Conservation (phyloP, 2,329 filamentous ascomycete genomes). For the Teratosphaeria destructans region DNA sequence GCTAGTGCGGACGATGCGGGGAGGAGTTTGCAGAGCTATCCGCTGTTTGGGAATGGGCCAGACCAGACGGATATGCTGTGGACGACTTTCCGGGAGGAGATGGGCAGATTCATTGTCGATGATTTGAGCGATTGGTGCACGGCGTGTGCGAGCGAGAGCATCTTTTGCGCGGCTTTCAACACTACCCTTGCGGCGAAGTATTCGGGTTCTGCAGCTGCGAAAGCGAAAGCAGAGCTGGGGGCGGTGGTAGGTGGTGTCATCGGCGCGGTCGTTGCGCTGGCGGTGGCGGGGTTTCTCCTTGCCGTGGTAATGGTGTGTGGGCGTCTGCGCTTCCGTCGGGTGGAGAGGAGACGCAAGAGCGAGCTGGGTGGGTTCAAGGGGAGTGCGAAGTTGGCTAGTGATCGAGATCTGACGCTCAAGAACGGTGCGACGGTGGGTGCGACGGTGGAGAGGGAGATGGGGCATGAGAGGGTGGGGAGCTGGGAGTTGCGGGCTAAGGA, state of each 20-base stretch:
- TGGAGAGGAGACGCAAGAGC: slow-evolving; percentile 21
- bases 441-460: slow-evolving; percentile 23
- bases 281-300: slow-evolving; percentile 33
- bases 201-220: background rate
- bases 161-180: slow-evolving; percentile 43
- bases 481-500: slow-evolving; percentile 43
- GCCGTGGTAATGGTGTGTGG: slow-evolving; percentile 33
- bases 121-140: slow-evolving; percentile 39
- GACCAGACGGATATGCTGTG: slow-evolving; percentile 39
- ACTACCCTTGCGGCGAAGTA: slow-evolving; percentile 6
- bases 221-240: slow-evolving; percentile 5
- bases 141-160: slow-evolving; percentile 32
- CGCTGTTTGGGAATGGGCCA: slow-evolving; percentile 41
- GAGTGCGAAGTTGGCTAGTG: slow-evolving; percentile 42
- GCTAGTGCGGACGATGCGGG: background rate
- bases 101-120: slow-evolving; percentile 34
- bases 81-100: slow-evolving; percentile 38
- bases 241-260: slow-evolving; percentile 46
- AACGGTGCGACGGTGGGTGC: slow-evolving; percentile 27
- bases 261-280: slow-evolving; percentile 44
- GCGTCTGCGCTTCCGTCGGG: slow-evolving; percentile 37
- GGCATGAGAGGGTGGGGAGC: slow-evolving; percentile 45
- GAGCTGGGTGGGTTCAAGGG: slow-evolving; percentile 48
- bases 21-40: slow-evolving; percentile 31
- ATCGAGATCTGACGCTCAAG: slow-evolving; percentile 42